Evolutionary conservation across 345 rosid species (phyloP).

Genomic region (Microthlaspi erraticum): DNA sequence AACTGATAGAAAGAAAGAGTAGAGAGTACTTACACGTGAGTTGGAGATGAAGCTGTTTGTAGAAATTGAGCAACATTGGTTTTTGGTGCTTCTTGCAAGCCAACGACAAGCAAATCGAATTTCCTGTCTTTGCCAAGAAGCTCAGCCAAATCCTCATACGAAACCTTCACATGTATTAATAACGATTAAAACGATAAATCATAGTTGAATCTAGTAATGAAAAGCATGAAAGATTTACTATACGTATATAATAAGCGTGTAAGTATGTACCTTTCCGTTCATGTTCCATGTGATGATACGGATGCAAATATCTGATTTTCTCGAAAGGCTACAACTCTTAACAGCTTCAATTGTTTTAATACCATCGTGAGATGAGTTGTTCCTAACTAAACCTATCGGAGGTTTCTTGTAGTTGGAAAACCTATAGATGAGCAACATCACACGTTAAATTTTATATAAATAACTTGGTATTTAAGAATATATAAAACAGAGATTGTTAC

Average conservation of each 20-base stretch:
- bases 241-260: neutral
- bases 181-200: neutral
- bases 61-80: conserved; percentile 31
- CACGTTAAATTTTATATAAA: neutral
- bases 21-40: conserved; percentile 32
- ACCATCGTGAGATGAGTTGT: conserved; percentile 48
- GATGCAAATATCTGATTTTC: conserved; percentile 63
- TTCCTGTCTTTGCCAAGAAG: conserved; percentile 41
- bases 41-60: conserved; percentile 41
- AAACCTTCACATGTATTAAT: conserved; percentile 32
- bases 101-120: conserved; percentile 44
- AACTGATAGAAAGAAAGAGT: neutral
- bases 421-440: conserved; percentile 25
- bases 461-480: neutral
- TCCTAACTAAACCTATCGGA: conserved; percentile 27
- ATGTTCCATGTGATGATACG: conserved; percentile 78
- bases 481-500: conserved; percentile 18
- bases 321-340: conserved; percentile 52
- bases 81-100: conserved; percentile 46
- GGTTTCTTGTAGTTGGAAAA: conserved; percentile 35
- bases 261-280: conserved; percentile 64
- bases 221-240: neutral
- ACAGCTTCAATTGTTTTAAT: conserved; percentile 55
- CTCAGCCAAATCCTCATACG: conserved; percentile 43
- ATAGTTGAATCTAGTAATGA: neutral